Evolutionary conservation across 345 rosid genomes (phyloP).

Genomic region (Kernera saxatilis): DNA sequence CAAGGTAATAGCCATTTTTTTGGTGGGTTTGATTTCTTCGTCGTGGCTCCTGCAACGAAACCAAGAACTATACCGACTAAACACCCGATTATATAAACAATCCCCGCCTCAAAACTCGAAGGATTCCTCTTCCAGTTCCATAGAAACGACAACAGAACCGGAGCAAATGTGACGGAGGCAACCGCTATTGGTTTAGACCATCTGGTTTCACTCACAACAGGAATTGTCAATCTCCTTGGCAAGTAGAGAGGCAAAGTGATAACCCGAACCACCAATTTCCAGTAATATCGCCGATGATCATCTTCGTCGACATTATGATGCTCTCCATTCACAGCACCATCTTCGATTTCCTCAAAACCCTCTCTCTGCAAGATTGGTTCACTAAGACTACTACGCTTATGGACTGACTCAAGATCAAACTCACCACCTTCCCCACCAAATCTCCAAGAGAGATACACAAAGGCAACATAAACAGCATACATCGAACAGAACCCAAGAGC

Average conservation of each 20-base stretch:
- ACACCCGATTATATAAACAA: conserved; percentile 46
- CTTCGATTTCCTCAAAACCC: neutral
- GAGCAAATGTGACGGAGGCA: conserved; percentile 58
- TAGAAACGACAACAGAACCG: conserved; percentile 57
- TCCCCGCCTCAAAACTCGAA: conserved; percentile 18
- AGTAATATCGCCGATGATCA: conserved; percentile 16
- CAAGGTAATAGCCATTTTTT: conserved; percentile 54
- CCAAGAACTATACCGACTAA: conserved; percentile 56
- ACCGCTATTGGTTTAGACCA: conserved; percentile 88
- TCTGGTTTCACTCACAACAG: conserved; percentile 52
- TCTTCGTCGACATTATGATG: neutral
- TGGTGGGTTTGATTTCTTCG: conserved; percentile 60
- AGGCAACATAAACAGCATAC: conserved; percentile 51
- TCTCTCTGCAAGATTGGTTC: conserved; percentile 26
- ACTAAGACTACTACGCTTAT: conserved; percentile 23
- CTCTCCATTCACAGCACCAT: conserved; percentile 3
- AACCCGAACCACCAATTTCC: conserved; percentile 31
- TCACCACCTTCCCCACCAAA: conserved; percentile 21
- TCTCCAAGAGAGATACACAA: conserved; percentile 47
- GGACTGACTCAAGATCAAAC: conserved; percentile 27
- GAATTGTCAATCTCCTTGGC: conserved; percentile 81
- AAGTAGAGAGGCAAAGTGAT: conserved; percentile 71
- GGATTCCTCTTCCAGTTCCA: conserved; percentile 39
- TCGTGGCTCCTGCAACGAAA: conserved; percentile 49
- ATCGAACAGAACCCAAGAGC: conserved; percentile 56